Percentiles rank a stretch among this genome's conserved stretches.
Conservation (phyloP, 1,284 basidiomycete species). For the Cryptococcus amylolentus region DNA sequence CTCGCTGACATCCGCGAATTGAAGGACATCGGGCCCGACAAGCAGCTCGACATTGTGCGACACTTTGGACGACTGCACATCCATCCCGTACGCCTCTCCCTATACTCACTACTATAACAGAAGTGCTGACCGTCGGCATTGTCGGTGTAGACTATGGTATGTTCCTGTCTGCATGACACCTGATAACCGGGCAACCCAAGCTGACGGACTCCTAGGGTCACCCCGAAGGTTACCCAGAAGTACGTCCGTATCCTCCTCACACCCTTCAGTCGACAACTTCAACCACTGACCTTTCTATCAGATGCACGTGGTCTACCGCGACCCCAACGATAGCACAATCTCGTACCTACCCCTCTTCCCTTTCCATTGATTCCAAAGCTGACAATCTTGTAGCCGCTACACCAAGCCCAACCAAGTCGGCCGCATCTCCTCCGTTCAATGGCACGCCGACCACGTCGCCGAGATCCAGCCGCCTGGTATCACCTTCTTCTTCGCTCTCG, state of each 20-base stretch:
- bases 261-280: neutral
- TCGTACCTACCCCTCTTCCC: too few species aligned
- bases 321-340: constrained; percentile 28
- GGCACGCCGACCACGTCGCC: constrained; percentile 17
- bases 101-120: neutral
- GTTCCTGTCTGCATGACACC: neutral
- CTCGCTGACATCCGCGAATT: constrained; percentile 48
- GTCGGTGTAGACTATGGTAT: constrained; percentile 12
- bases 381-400: constrained; percentile 4
- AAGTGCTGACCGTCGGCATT: neutral
- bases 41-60: constrained; percentile 54
- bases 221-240: constrained; percentile 56
- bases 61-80: constrained; percentile 19
- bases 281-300: neutral
- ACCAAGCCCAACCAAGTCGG: constrained; percentile 13
- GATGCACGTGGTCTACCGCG: constrained; percentile 50
- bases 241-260: neutral
- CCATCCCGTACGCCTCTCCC: constrained; percentile 13
- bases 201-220: constrained; percentile 52
- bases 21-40: constrained; percentile 55
- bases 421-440: constrained; percentile 11
- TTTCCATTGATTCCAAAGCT: neutral
- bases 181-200: neutral
- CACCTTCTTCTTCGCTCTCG: constrained; percentile 19
- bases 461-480: constrained; percentile 19